phyloP scores from a whole-genome alignment of 345 rosid species.

The Eucalyptus virginea region DNA sequence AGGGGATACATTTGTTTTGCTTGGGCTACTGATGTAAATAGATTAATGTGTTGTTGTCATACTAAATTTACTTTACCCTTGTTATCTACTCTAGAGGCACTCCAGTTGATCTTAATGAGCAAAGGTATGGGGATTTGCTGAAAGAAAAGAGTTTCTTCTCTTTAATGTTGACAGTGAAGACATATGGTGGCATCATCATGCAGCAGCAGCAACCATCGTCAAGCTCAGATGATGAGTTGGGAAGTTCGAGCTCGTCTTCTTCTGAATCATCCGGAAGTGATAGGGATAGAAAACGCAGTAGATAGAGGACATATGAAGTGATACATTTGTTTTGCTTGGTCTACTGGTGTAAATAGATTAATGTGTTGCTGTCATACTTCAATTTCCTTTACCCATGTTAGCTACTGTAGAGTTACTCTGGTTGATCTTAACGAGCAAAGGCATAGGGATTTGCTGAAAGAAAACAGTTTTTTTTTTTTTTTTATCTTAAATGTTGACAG shows the following conservation, averaged over 20 bases:
- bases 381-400: background rate
- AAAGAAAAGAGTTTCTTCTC: background rate
- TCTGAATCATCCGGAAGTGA: background rate
- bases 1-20: background rate
- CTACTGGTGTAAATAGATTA: background rate
- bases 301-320: background rate
- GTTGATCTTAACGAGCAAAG: background rate
- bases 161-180: background rate
- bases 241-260: too few relatives aligned
- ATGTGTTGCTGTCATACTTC: background rate
- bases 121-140: background rate
- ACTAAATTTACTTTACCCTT: background rate
- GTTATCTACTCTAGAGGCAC: background rate
- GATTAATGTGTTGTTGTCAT: background rate
- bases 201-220: too few relatives aligned
- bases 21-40: background rate
- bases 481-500: background rate
- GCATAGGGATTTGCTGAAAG: background rate
- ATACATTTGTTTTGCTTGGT: background rate
- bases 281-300: background rate
- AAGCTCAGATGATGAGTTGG: too few relatives aligned
- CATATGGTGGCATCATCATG: background rate
- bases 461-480: background rate
- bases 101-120: background rate
- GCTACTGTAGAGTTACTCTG: background rate